Evolutionary conservation across 2,329 filamentous ascomycete genomes (phyloP).

Genomic region (Aspergillus bombycis): DNA sequence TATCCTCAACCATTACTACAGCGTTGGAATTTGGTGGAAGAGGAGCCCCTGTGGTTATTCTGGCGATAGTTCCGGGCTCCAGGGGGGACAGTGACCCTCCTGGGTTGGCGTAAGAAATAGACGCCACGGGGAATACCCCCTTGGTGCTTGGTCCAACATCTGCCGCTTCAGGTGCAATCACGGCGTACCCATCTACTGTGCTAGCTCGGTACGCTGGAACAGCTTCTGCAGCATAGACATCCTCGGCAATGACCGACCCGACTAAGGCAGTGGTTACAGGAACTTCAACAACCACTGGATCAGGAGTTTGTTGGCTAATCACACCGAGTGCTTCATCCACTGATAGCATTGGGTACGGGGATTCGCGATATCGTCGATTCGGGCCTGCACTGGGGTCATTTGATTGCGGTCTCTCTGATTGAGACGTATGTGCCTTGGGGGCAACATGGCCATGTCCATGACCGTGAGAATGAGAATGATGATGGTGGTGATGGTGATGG

Average conservation of each 20-base stretch:
- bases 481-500: slow-evolving; percentile 47
- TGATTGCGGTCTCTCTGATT: slow-evolving; percentile 59
- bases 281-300: slow-evolving; percentile 58
- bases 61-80: slow-evolving; percentile 74
- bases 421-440: slow-evolving; percentile 74
- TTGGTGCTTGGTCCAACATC: slow-evolving; percentile 64
- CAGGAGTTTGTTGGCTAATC: slow-evolving; percentile 74
- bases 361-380: slow-evolving; percentile 75
- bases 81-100: slow-evolving; percentile 65
- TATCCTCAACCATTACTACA: slow-evolving; percentile 97
- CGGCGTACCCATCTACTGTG: slow-evolving; percentile 95
- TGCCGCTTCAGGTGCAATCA: slow-evolving; percentile 60
- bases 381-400: slow-evolving; percentile 64
- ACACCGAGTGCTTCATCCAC: slow-evolving; percentile 77
- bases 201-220: slow-evolving; percentile 94
- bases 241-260: slow-evolving; percentile 78
- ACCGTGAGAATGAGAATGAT: slow-evolving; percentile 62
- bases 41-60: slow-evolving; percentile 94
- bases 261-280: slow-evolving; percentile 69
- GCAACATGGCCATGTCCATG: slow-evolving; percentile 65
- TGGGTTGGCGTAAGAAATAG: slow-evolving; percentile 82
- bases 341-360: slow-evolving; percentile 88
- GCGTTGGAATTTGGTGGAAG: slow-evolving; percentile 85
- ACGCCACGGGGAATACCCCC: slow-evolving; percentile 82
- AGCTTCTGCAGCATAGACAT: slow-evolving; percentile 76